These are phyloP conservation scores for Monascus purpureus DNA, from an alignment of 495 filamentous ascomycete genomes.

Conservation along the genomic window DNA sequence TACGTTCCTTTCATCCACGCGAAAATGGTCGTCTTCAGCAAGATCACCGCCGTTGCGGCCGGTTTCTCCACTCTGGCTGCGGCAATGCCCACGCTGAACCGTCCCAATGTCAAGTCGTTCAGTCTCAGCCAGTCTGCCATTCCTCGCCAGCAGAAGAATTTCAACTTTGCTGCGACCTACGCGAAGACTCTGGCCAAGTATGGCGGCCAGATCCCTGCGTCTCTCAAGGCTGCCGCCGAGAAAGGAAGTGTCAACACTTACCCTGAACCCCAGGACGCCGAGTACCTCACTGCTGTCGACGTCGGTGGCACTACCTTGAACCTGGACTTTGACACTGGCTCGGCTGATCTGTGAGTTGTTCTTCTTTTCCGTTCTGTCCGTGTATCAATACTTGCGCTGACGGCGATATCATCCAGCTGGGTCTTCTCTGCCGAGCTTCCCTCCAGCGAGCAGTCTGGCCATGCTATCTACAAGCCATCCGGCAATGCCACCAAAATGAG, in stretches of 20 bases:
- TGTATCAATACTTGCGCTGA: background rate
- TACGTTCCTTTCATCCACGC: too few relatives aligned
- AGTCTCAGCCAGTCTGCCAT: constrained; percentile 30
- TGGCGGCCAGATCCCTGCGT: constrained; percentile 22
- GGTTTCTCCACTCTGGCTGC: constrained; percentile 18
- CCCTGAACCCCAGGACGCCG: constrained; percentile 43
- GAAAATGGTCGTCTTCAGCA: constrained; percentile 35
- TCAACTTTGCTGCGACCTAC: constrained; percentile 29
- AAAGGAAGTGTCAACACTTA: constrained; percentile 35
- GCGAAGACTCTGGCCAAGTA: constrained; percentile 31
- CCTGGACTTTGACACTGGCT: constrained; percentile 65
- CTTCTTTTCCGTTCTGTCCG: background rate
- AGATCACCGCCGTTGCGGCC: constrained; percentile 16
- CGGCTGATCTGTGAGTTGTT: constrained; percentile 52
- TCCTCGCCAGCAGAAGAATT: too few relatives aligned
- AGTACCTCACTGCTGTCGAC: constrained; percentile 54
- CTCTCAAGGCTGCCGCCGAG: constrained; percentile 29
- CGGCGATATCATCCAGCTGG: constrained; percentile 18
- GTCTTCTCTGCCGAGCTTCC: constrained; percentile 38
- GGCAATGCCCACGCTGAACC: constrained; percentile 16
- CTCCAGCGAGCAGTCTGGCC: constrained; percentile 34
- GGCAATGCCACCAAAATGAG: constrained; percentile 32
- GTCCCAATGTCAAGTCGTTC: constrained; percentile 20
- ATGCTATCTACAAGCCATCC: constrained; percentile 47
- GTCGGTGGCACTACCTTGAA: constrained; percentile 50